Percentiles rank a stretch among this genome's conserved stretches.
Evolutionary conservation across 352 stramenopile genomes (phyloP).

Genomic region (Phytophthora chlamydospora): DNA sequence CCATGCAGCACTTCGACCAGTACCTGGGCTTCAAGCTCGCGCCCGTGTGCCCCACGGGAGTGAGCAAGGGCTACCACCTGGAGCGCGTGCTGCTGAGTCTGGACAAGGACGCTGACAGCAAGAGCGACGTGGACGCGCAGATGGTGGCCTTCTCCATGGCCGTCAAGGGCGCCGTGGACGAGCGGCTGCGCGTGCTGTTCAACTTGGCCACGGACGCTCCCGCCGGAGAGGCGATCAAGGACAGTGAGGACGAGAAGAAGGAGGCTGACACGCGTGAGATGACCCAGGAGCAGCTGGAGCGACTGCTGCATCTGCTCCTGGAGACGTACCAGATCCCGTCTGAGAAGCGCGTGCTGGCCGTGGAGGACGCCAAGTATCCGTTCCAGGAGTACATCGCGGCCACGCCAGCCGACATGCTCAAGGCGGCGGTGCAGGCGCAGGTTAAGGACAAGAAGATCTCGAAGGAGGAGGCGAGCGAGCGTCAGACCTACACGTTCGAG

Average conservation of each 20-base stretch:
- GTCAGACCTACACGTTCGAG: conserved; percentile 72
- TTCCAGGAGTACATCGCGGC: conserved; percentile 78
- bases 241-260: conserved; percentile 30
- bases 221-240: conserved; percentile 23
- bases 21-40: conserved; percentile 77
- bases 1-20: conserved; percentile 81
- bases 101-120: conserved; percentile 54
- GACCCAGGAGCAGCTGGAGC: conserved; percentile 61
- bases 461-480: conserved; percentile 55
- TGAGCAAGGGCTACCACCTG: conserved; percentile 78
- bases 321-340: conserved; percentile 86
- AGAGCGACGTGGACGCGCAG: conserved; percentile 71
- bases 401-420: conserved; percentile 44
- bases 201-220: conserved; percentile 60
- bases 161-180: conserved; percentile 73
- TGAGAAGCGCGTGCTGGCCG: conserved; percentile 79
- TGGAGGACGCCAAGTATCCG: conserved; percentile 74
- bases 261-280: conserved; percentile 54
- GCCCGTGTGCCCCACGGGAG: conserved; percentile 57
- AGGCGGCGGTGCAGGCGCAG: conserved; percentile 44
- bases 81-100: conserved; percentile 81
- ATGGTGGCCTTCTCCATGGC: conserved; percentile 86
- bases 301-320: conserved; percentile 66
- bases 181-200: conserved; percentile 76
- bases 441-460: conserved; percentile 58